These are phyloP conservation scores for Fusarium mexicanum DNA, from an alignment of 2,329 filamentous ascomycete genomes.

Conservation along the genomic window DNA sequence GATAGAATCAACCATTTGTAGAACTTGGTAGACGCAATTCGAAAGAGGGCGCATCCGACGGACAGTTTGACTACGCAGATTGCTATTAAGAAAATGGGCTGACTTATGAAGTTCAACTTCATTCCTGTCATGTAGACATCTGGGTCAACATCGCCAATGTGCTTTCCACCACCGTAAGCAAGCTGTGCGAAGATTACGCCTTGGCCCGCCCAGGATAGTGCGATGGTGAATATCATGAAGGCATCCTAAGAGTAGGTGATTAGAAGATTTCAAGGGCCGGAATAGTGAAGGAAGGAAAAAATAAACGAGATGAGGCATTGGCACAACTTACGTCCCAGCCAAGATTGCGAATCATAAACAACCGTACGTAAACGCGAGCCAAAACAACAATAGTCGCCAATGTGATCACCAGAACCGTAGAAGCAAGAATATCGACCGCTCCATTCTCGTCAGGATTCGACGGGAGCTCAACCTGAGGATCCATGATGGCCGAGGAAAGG, in stretches of 20 bases:
- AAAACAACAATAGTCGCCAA: conserved; percentile 51
- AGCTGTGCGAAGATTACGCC: conserved; percentile 54
- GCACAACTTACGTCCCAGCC: conserved; percentile 55
- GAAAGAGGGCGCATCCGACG: conserved; percentile 53
- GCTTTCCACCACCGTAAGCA: conserved; percentile 55
- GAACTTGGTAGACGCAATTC: conserved; percentile 51
- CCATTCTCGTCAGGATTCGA: conserved; percentile 51
- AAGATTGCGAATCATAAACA: conserved; percentile 56
- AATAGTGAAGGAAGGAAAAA: background rate
- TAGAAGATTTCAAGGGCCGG: background rate
- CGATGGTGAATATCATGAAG: conserved; percentile 44
- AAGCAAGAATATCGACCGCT: conserved; percentile 51
- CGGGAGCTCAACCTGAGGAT: conserved; percentile 23
- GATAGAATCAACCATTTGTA: conserved; percentile 50
- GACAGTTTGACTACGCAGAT: conserved; percentile 56
- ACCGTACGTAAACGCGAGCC: conserved; percentile 58
- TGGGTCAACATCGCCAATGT: conserved; percentile 53
- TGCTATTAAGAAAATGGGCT: conserved; percentile 55
- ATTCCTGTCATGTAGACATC: conserved; percentile 49
- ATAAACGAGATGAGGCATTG: background rate
- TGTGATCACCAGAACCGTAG: conserved; percentile 51
- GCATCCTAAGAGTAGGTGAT: conserved; percentile 36
- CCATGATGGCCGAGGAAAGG: conserved; percentile 22
- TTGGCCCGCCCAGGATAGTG: conserved; percentile 50
- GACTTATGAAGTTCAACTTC: conserved; percentile 55